Conservation (phyloP, 140 eudicot genomes). For the Flaveria floridana region DNA sequence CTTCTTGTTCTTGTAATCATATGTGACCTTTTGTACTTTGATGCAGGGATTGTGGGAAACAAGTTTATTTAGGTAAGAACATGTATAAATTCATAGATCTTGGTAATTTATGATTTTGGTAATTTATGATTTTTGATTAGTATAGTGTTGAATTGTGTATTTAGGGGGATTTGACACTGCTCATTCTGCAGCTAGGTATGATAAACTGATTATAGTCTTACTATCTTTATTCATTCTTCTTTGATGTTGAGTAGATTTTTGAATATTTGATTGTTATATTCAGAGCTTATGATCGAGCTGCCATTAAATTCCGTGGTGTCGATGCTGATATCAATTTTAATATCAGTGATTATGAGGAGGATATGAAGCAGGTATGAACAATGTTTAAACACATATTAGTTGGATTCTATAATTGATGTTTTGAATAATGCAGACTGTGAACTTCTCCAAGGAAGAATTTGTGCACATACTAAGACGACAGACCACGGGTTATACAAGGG, state of each 20-base stretch:
- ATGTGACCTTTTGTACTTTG: background rate
- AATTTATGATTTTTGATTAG: conserved; percentile 15
- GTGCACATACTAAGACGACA: conserved; percentile 78
- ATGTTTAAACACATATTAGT: background rate
- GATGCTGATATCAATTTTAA: conserved; percentile 65
- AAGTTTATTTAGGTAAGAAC: conserved; percentile 77
- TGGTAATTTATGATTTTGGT: conserved; percentile 24
- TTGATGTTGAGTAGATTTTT: background rate
- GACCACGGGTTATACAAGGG: conserved; percentile 76
- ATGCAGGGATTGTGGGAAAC: conserved; percentile 95
- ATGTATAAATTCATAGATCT: background rate
- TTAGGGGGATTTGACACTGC: conserved; percentile 93
- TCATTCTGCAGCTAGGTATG: conserved; percentile 84
- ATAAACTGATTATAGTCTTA: background rate
- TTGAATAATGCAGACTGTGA: conserved; percentile 49
- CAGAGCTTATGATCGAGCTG: conserved; percentile 84
- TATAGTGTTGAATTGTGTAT: conserved; percentile 6
- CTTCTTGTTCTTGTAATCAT: background rate
- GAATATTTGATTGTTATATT: background rate
- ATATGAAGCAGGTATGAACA: conserved; percentile 54
- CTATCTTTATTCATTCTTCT: background rate
- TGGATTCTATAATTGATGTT: background rate
- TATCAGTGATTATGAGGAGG: conserved; percentile 64
- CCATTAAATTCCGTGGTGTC: conserved; percentile 57
- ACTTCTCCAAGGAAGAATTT: conserved; percentile 73